Evolutionary conservation across 257 asterid genomes (phyloP), one percentile per base, ranked within the genome.

Genomic region (Solanum ossicruentum): DNA sequence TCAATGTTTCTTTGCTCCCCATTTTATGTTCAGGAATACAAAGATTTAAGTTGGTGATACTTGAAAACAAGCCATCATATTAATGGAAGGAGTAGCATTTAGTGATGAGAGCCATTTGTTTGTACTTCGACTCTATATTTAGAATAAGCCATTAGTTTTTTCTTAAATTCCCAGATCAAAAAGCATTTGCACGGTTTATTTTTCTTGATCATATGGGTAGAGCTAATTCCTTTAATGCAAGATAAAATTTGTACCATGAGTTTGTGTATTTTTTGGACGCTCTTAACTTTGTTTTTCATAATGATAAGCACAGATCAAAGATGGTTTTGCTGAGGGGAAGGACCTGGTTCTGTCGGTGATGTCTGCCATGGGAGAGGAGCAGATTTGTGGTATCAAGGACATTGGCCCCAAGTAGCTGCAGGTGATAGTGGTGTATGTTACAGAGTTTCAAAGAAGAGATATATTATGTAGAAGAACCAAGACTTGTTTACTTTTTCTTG

Each of bases 331-430:
- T 3, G 88, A 88, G 84, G 90, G 90, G 41, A 88, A 88, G 84
- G 90, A 88, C 72, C 80, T 88, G 55, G 86, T 88, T n/a, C 88
- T 88, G 54, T 82, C 86, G 2, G 90, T 88, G 84, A 80, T 70
- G 90, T 83, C 88, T 83, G 85, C 89, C 21, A 87, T 87, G 89
- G 89, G 89, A 12, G 89, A 87, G 75, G 89, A 87, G 89, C 89
- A 87, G 83, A 88, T 88, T n/a, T 85, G 88, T 58, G 88, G 56
- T 57, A 85, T 88, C 52, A 88, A 88, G 85, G 88, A 88, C 81
- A 66, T 88, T 85, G 90, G 90, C 26, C 90, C 90, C 11, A 88
- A 88, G 85, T 87, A 87, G 84, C 81, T 75, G 52, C 23, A 77
- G 47, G 21, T 51, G 47, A 47, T 26, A 39, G 58, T 77, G n/a